Evolutionary conservation across 352 stramenopile genomes (phyloP), one percentile per base, ranked within the genome.

Genomic region (Pythium oligandrum): DNA sequence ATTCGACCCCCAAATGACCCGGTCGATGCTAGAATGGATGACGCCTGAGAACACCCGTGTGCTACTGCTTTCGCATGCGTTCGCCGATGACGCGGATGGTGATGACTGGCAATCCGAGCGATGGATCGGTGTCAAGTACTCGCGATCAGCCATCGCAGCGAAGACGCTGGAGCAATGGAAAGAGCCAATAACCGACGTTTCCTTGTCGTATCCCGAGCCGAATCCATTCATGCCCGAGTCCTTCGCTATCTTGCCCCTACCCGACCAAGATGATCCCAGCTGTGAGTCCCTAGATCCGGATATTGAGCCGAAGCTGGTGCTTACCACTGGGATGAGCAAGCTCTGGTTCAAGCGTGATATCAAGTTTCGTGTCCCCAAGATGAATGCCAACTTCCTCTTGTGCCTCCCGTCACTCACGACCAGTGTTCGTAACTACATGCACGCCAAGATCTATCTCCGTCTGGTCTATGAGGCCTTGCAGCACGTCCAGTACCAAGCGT

Each of bases 301-400:
- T 33, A 50, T 49, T 35, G 65, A 68, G 43, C 74, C 75, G 0
- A 40, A 71, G 31, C 55, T 87, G 3, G 63, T 65, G 2, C 48
- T 61, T 37, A 40, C 44, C 37, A 61, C 63, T 7, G 4, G 40
- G 38, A 64, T 66, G 52, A 82, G 66, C 49, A 78, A 87, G 55
- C 67, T 93, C 32, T 93, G 83, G 78, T 93, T 80, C 71, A 86
- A 90, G 31, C 80, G 68, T 4, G 82, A 90, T 40, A 40, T 53
- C 26, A 71, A 51, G 30, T 95, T 95, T 54, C 56, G 67, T 33
- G 66, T 78, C n/a, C 84, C 84, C 36, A 83, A 83, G 54, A 75
- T 71, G 33, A 84, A 84, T 45, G 76, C 83, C 31, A 83, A 71
- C 44, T 84, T 90, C 37, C 61, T 90, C 6, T 31, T 92, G 8